Base-by-base conservation (phyloP, 1,284 basidiomycete species). In the Violaceomyces palustris region DNA sequence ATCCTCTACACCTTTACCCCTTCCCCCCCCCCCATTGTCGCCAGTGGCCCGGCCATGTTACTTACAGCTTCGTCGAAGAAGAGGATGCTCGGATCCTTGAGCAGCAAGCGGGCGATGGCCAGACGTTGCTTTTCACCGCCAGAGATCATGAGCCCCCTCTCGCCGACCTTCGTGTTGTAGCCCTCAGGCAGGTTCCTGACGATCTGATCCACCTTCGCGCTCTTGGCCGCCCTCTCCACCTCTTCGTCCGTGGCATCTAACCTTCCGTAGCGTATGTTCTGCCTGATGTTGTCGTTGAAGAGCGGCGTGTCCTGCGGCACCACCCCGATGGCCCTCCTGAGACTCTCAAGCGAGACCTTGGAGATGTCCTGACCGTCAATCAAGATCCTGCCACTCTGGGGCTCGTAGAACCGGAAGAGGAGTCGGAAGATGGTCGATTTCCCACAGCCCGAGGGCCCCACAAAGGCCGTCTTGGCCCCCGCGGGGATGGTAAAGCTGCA, bases 21-120 rank as follows among this genome's bases (percentile, higher is more conserved):
- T n/a, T n/a, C n/a, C n/a, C n/a, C n/a, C n/a, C n/a, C n/a, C n/a
- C n/a, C n/a, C n/a, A n/a, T n/a, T n/a, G n/a, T n/a, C n/a, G n/a
- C 26, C 38, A 30, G n/a, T 17, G 14, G n/a, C n/a, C n/a, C n/a
- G n/a, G n/a, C n/a, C n/a, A n/a, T n/a, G n/a, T n/a, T n/a, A n/a
- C 18, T n/a, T n/a, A n/a, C n/a, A n/a, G 94, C 93, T 76, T 98
- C 93, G 69, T 98, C 93, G 67, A 98, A 97, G 78, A 98, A 96
- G 66, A 97, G 71, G 66, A 97, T 94, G 3, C 85, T 84, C 0
- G 93, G 89, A 73, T 98, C 86, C 76, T 97, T 97, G 37, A 98
- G 76, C 62, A 98, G 75, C 32, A 94, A 83, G 14, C 94, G 78
- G 5, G 93, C 94, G 11, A 98, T 88, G 0, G 93, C 94, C 56